phyloP scores from a whole-genome alignment of 176 grass and related monocot genomes.

The Luzula sylvatica region DNA sequence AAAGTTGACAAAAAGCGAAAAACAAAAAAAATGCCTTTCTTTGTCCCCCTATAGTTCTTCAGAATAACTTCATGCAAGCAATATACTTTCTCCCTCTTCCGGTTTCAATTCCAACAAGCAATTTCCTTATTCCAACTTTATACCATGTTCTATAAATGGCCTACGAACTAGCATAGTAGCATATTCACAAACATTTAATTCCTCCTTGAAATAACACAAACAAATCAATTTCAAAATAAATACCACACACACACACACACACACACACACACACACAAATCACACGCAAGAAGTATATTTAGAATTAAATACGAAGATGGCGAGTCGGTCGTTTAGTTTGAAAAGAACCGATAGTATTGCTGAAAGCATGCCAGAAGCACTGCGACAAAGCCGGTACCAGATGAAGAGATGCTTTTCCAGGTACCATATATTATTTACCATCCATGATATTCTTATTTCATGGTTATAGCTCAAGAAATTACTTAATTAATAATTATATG shows the following conservation, averaged over 20 bases:
- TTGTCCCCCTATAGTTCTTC: slow-evolving; percentile 45
- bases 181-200: slow-evolving; percentile 25
- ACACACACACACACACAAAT: not conserved
- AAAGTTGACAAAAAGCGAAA: not conserved
- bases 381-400: slow-evolving; percentile 80
- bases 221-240: slow-evolving; percentile 1
- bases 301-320: slow-evolving; percentile 25
- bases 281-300: not conserved
- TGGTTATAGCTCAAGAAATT: too few relatives aligned
- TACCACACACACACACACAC: not conserved
- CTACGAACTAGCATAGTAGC: not conserved
- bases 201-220: not conserved
- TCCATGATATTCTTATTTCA: not conserved
- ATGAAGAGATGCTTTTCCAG: slow-evolving; percentile 89
- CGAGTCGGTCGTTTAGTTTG: slow-evolving; percentile 38
- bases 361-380: slow-evolving; percentile 75
- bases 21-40: slow-evolving; percentile 47
- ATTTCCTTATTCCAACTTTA: slow-evolving; percentile 27
- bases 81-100: slow-evolving; percentile 57
- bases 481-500: too few relatives aligned
- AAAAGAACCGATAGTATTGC: slow-evolving; percentile 78
- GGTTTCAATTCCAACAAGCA: slow-evolving; percentile 32
- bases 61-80: slow-evolving; percentile 46
- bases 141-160: slow-evolving; percentile 53
- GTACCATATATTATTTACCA: slow-evolving; percentile 16